Percentiles rank a stretch among this genome's conserved stretches.
Evolutionary conservation across 2,329 filamentous ascomycete species (phyloP).

Genomic region (Xylaria digitata): DNA sequence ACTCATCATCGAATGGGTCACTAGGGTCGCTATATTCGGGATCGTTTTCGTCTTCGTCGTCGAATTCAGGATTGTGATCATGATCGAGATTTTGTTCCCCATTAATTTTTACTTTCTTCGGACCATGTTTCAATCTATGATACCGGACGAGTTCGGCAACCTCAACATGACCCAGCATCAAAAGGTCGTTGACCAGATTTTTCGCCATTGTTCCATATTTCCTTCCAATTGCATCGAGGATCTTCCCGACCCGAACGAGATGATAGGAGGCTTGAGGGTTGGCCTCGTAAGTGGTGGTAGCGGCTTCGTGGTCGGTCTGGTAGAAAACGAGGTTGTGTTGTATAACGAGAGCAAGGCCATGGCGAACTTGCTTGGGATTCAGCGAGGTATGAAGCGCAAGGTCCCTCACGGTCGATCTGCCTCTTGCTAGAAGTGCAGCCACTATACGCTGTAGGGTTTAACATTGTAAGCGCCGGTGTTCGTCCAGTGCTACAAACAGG

Average conservation of each 20-base stretch:
- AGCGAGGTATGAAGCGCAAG: constrained; percentile 79
- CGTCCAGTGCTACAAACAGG: background rate
- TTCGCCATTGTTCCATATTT: constrained; percentile 80
- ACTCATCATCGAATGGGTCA: constrained; percentile 48
- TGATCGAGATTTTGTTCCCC: constrained; percentile 22
- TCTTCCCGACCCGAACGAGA: constrained; percentile 82
- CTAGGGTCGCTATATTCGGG: constrained; percentile 52
- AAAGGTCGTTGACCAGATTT: constrained; percentile 77
- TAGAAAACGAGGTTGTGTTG: constrained; percentile 90
- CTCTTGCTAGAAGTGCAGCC: constrained; percentile 78
- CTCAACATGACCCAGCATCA: constrained; percentile 81
- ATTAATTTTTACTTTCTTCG: constrained; percentile 37
- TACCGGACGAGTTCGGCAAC: constrained; percentile 76
- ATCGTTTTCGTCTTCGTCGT: constrained; percentile 44
- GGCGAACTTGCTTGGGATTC: constrained; percentile 77
- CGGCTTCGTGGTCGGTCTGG: constrained; percentile 70
- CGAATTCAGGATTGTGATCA: background rate
- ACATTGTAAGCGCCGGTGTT: constrained; percentile 33
- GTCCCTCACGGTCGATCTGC: constrained; percentile 77
- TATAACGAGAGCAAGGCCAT: constrained; percentile 84
- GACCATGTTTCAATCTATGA: constrained; percentile 58
- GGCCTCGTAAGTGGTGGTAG: constrained; percentile 82
- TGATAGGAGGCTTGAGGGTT: constrained; percentile 84
- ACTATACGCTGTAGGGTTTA: constrained; percentile 78
- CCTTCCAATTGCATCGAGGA: constrained; percentile 78